Evolutionary conservation across 371 early-diverging fungal species (phyloP), one percentile per base, ranked within the genome.

Genomic region (Blastocladiella emersonii): DNA sequence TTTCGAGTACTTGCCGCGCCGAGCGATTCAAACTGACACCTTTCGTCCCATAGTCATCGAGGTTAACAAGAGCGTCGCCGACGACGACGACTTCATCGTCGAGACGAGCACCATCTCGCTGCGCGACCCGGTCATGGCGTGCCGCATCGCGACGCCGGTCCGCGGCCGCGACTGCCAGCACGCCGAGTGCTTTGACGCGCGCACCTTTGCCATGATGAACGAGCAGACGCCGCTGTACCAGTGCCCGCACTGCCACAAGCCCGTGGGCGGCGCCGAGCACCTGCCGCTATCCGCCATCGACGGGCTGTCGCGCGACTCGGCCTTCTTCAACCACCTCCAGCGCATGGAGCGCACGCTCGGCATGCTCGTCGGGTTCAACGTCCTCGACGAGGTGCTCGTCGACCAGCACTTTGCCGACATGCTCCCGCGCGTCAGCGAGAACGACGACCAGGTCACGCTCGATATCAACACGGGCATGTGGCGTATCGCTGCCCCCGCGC

Each of bases 101-200:
- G 77, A 78, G 6, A 74, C 78, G 12, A 79, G 79, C 64, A 75
- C 75, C 6, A 60, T 85, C 1, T 80, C 82, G 0, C 70, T 77
- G 19, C 82, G 76, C 61, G 83, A 77, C 64, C 86, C 79, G 34
- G 81, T 78, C 76, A 67, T 75, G 73, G 51, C 82, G 59, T 75
- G 74, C 4, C 82, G 88, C 7, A 87, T 89, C 36, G 66, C 60
- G 0, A 67, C 74, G 21, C 90, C 90, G 0, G 75, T 76, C n/a
- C 79, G 86, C 56, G 77, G 85, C 0, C 67, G 62, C 1, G 63
- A 67, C 13, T 89, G 90, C 65, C 68, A 76, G 27, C 90, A 89
- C 69, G 56, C 84, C 19, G 87, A 89, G 66, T 90, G 90, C 66
- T 90, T 87, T 68, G 90, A 90, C 62, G 81, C 78, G 8, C 69